Base-by-base conservation (phyloP, 148 eudicot genomes). In the Polygonum aviculare region DNA sequence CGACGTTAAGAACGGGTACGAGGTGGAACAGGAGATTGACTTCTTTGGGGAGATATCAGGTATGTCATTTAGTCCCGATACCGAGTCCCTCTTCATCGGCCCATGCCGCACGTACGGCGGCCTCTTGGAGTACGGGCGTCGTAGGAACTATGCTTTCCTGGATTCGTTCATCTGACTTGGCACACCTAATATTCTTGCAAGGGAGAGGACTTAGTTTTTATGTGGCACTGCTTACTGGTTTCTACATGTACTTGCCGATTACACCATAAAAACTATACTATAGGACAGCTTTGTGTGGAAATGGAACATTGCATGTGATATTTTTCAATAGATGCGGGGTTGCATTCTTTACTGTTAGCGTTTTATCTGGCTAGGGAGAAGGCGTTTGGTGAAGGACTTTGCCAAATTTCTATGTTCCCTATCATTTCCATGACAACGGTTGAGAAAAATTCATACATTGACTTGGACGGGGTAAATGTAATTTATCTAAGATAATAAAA, bases 91-190 rank as follows among this genome's bases (percentile, higher is more conserved):
- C 11, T 82, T 76, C 75, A 55, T 82, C 41, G 85, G 85, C 14
- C 69, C 79, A 22, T 73, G 78, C 72, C 71, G 85, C 22, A 74
- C 77, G 15, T 74, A 74, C 52, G 67, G 77, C 2, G 52, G 77
- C 45, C 45, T 74, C 45, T 54, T 74, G 77, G 77, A 74, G 62
- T 74, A 90, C 71, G 90, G 90, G 11, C 88, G 97, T 14, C 81
- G 82, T 60, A 75, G 86, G 78, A 82, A 88, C 80, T 87, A 84
- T 74, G 85, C 85, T 2, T 90, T 88, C 79, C 87, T 92, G 74
- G 97, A 90, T 83, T 76, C 87, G 51, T 50, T 86, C 45, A 38
- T 86, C 79, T 31, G 52, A 12, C 57, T 51, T 51, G 57, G 57
- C 19, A 51, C 57, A 16, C 50, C 50, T 16, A 2, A 14, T 12